Conservation (phyloP, 1,284 basidiomycete genomes). For the Athelia psychrophila region DNA sequence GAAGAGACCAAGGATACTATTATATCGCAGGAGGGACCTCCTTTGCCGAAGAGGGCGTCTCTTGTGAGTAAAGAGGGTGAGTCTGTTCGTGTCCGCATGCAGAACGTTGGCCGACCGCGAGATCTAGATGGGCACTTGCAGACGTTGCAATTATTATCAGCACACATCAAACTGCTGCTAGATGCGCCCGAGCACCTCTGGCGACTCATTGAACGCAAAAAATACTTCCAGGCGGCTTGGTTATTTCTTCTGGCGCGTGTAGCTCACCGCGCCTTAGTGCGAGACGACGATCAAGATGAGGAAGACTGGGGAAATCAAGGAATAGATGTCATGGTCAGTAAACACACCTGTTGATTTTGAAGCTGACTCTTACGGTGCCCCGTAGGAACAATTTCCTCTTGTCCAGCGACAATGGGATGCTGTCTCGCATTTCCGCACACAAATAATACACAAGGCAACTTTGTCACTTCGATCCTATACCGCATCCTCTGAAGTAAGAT, state of each 20-base stretch:
- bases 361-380: slow-evolving; percentile 5
- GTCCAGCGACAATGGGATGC: slow-evolving; percentile 89
- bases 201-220: slow-evolving; percentile 76
- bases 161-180: slow-evolving; percentile 83
- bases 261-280: slow-evolving; percentile 66
- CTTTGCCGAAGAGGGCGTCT: slow-evolving; percentile 37
- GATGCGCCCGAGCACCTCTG: slow-evolving; percentile 89
- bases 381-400: slow-evolving; percentile 75
- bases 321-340: slow-evolving; percentile 58
- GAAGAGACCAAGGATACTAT: slow-evolving; percentile 57
- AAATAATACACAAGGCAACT: slow-evolving; percentile 82
- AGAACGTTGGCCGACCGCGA: slow-evolving; percentile 7
- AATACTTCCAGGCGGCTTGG: slow-evolving; percentile 81
- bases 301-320: slow-evolving; percentile 59
- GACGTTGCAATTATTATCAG: slow-evolving; percentile 73
- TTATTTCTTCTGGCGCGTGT: slow-evolving; percentile 84
- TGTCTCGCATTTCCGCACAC: slow-evolving; percentile 77
- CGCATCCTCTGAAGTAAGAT: slow-evolving; percentile 45
- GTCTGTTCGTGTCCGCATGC: slow-evolving; percentile 11
- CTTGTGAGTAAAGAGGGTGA: slow-evolving; percentile 49
- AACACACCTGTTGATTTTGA: not conserved
- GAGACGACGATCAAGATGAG: slow-evolving; percentile 57
- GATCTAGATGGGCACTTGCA: slow-evolving; percentile 64
- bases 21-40: slow-evolving; percentile 41
- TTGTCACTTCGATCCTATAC: slow-evolving; percentile 63